Base-by-base conservation (phyloP, 1,284 basidiomycete genomes). In the Ceratobasidium sp. region DNA sequence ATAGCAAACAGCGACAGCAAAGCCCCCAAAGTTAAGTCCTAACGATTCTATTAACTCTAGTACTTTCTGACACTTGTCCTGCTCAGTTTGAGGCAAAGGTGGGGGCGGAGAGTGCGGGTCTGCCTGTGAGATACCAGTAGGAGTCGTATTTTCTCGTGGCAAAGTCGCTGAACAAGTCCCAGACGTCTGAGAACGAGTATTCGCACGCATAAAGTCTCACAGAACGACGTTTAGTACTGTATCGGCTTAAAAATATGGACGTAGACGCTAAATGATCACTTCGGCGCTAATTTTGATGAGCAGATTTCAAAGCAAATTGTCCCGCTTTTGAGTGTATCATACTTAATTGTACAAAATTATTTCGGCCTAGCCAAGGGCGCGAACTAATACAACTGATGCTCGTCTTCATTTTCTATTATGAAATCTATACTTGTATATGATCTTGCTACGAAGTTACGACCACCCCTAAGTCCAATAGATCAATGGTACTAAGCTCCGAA, bases 381-480 rank as follows among this genome's bases (percentile, higher is more conserved):
- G 33, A n/a, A 44, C 57, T 22, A 44, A 2, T 33, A 41, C 45
- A 6, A 19, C 5, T 44, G 33, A 19, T n/a, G 8, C n/a, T 7
- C 11, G 15, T 9, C 19, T 41, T 9, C 36, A 60, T 41, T 41
- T 44, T 60, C 31, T 44, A 44, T 60, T 44, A 60, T 19, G 24
- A 2, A 14, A 22, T 9, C n/a, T n/a, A 41, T 8, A 44, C n/a
- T 5, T 44, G 27, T 41, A 31, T 44, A 60, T 41, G 45, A n/a
- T 8, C 27, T 33, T 44, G 57, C 4, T 22, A 41, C 3, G 1
- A 41, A 41, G n/a, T 60, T 60, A 3, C 17, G 57, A 60, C 57
- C 57, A 33, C 57, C 57, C 57, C 29, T 44, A 41, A 59, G 57
- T 5, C n/a, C 33, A 60, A 15, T 60, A 60, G 33, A 22, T 19